Conservation (phyloP, 441 rosid genomes). For the Bruguiera hainesii region DNA sequence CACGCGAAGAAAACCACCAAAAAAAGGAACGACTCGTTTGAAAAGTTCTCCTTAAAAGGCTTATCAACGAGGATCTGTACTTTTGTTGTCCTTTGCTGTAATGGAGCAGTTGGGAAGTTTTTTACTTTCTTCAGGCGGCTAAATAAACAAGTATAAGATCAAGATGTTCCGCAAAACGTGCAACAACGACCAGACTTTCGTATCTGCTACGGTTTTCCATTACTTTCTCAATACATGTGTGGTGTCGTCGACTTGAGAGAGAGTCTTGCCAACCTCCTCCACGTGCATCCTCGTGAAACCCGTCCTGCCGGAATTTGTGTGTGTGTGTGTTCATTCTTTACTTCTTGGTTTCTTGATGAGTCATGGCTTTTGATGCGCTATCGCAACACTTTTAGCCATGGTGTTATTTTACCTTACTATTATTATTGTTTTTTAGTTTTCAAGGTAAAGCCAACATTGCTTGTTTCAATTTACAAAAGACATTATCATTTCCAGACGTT, state of each 20-base stretch:
- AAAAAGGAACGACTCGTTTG: too few species aligned
- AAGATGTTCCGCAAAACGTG: background rate
- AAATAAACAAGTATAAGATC: background rate
- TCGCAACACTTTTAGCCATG: too few species aligned
- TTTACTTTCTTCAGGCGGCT: background rate
- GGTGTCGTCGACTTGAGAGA: slow-evolving; percentile 9
- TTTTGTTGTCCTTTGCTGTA: background rate
- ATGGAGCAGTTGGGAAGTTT: slow-evolving; percentile 7
- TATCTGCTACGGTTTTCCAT: slow-evolving; percentile 1
- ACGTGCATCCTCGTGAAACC: slow-evolving; percentile 19
- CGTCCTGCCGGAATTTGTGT: slow-evolving; percentile 12
- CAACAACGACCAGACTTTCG: background rate
- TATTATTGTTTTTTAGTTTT: too few species aligned
- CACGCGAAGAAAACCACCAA: too few species aligned
- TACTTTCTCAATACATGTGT: slow-evolving; percentile 3
- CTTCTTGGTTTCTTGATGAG: too few species aligned
- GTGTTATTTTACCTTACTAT: too few species aligned
- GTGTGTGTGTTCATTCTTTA: background rate
- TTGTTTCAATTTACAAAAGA: too few species aligned
- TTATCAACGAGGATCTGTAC: background rate
- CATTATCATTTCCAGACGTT: too few species aligned
- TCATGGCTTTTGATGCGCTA: too few species aligned
- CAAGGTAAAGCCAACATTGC: too few species aligned
- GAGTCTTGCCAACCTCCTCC: background rate
- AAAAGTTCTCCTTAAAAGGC: background rate